Evolutionary conservation across 805 yeast genomes (phyloP).

Genomic region (Lachancea quebecensis): DNA sequence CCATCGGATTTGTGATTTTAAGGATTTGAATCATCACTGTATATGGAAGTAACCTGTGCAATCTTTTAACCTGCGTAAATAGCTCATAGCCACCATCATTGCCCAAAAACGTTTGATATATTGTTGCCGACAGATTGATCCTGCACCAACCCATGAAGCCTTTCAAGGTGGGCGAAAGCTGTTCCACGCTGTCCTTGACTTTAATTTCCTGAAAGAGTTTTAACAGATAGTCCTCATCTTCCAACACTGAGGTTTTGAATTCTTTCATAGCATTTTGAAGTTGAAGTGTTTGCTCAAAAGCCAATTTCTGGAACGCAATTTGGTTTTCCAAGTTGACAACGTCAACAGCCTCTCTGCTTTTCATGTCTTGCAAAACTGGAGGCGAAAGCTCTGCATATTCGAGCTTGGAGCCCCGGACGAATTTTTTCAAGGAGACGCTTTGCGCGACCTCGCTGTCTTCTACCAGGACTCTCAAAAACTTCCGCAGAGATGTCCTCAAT

Average conservation of each 20-base stretch:
- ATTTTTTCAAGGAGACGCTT: constrained; percentile 45
- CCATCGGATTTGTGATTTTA: constrained; percentile 80
- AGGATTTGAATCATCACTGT: constrained; percentile 66
- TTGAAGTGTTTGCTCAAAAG: constrained; percentile 47
- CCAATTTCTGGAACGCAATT: constrained; percentile 63
- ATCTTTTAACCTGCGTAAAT: constrained; percentile 57
- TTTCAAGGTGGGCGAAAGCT: constrained; percentile 59
- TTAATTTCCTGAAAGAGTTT: constrained; percentile 63
- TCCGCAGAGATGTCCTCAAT: constrained; percentile 68
- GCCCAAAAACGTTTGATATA: constrained; percentile 74
- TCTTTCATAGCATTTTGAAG: constrained; percentile 52
- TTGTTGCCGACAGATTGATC: constrained; percentile 75
- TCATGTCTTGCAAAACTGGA: constrained; percentile 48
- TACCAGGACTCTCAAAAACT: constrained; percentile 53
- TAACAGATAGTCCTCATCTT: constrained; percentile 47
- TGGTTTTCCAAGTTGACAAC: constrained; percentile 54
- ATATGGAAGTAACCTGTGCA: constrained; percentile 80
- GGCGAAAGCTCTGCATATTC: constrained; percentile 34
- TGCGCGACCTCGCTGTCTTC: constrained; percentile 49
- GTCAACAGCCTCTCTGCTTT: constrained; percentile 55
- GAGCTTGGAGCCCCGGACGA: constrained; percentile 33
- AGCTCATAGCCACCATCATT: constrained; percentile 75
- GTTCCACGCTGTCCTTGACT: constrained; percentile 40
- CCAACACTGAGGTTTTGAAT: constrained; percentile 49
- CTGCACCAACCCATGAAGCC: constrained; percentile 77